Conservation (phyloP, 2,329 filamentous ascomycete species). For the Monilinia vaccinii-corymbosi region DNA sequence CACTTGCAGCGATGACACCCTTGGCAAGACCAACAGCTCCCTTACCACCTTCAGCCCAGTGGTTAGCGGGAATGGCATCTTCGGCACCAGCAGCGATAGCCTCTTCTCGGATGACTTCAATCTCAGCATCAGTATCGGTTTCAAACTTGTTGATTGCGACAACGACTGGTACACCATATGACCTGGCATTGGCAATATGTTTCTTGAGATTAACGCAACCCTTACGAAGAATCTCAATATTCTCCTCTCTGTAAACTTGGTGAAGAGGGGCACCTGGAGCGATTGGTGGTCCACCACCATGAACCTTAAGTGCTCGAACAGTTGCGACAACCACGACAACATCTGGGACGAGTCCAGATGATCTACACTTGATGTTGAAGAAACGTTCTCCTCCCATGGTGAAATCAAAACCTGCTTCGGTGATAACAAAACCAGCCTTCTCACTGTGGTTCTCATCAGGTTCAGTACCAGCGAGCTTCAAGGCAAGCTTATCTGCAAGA, state of each 20-base stretch:
- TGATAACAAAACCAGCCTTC: constrained; percentile 88
- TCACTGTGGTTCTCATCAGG: constrained; percentile 73
- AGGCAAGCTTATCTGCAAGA: constrained; percentile 85
- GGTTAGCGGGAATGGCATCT: constrained; percentile 87
- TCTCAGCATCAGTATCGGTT: constrained; percentile 88
- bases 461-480: constrained; percentile 94
- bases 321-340: constrained; percentile 93
- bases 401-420: constrained; percentile 97
- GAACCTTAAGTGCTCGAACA: constrained; percentile 90
- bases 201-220: constrained; percentile 94
- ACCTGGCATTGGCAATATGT: constrained; percentile 83
- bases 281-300: constrained; percentile 93
- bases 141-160: constrained; percentile 96
- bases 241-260: constrained; percentile 86
- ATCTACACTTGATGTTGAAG: constrained; percentile 99
- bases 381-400: constrained; percentile 99
- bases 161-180: constrained; percentile 86
- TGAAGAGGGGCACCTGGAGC: constrained; percentile 76
- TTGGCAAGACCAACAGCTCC: constrained; percentile 84
- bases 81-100: constrained; percentile 85
- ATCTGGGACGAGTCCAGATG: constrained; percentile 85
- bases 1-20: constrained; percentile 72
- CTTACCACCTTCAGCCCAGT: constrained; percentile 92
- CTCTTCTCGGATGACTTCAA: constrained; percentile 81
- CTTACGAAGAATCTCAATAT: constrained; percentile 78